Conservation (phyloP, 805 yeast genomes). For the Saturnispora saitoi region DNA sequence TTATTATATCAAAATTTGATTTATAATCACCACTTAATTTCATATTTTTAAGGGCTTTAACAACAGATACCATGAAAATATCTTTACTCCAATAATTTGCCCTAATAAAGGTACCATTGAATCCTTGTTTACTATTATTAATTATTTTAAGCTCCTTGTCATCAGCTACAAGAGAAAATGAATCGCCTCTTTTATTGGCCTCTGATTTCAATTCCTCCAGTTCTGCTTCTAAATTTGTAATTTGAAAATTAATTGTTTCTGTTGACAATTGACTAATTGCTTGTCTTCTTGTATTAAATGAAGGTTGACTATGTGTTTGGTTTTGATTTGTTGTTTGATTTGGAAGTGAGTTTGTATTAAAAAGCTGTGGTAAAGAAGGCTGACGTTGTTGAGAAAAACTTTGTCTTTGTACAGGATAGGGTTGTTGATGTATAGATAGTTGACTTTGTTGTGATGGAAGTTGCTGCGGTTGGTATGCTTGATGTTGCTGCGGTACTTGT, state of each 20-base stretch:
- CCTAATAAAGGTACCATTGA: conserved; percentile 6
- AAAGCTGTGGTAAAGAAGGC: not conserved
- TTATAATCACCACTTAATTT: not conserved
- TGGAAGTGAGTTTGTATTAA: not conserved
- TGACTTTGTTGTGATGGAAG: not conserved
- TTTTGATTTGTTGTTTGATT: not conserved
- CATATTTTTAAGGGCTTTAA: not conserved
- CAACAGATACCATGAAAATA: not conserved
- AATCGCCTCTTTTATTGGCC: not conserved
- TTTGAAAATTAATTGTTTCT: not conserved
- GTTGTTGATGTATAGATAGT: not conserved
- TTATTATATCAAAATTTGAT: not conserved
- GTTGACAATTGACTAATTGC: not conserved
- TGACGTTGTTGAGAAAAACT: not conserved
- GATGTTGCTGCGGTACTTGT: conserved; percentile 1
- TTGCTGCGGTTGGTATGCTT: not conserved
- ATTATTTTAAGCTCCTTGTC: not conserved
- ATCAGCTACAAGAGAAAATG: conserved; percentile 1
- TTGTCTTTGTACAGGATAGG: not conserved
- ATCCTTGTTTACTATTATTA: not conserved
- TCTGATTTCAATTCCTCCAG: conserved; percentile 1
- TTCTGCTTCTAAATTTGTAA: not conserved
- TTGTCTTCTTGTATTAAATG: not conserved
- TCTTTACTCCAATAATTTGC: conserved; percentile 5
- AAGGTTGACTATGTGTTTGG: not conserved